Evolutionary conservation across 2,329 filamentous ascomycete genomes (phyloP), one percentile per base, ranked within the genome.

Genomic region (Curvularia hawaiiensis): DNA sequence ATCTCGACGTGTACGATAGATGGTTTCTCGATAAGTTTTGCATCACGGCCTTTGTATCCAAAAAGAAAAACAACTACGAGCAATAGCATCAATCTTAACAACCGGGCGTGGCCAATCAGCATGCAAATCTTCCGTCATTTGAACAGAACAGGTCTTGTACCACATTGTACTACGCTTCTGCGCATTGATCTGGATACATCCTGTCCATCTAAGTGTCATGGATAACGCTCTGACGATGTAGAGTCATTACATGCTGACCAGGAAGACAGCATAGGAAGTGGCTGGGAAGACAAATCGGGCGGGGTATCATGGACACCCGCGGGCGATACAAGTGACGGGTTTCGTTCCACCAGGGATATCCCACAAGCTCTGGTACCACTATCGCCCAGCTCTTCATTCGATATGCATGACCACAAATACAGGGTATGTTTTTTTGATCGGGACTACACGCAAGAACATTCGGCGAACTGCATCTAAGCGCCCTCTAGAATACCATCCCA

Each of bases 11-110:
- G 74, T 75, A 75, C 65, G 61, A 75, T 75, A 76, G 62, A 70
- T 65, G 64, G 62, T 55, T 58, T 62, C 61, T 59, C 53, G 53
- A 60, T 52, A 60, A 60, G 58, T 52, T 57, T 56, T 59, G 48
- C 46, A 60, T 73, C 60, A 76, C 72, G 72, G 71, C 73, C 70
- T 73, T 57, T 75, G 71, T 76, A 75, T 61, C 24, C 73, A 76
- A 75, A 73, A 75, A 73, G 62, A 75, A 73, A 75, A 73, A 62
- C 66, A 70, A 58, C 58, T 67, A 69, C 63, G 68, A 73, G 65
- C 70, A 69, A 59, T 61, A 70, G 52, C 67, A 72, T 67, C 65
- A 61, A 72, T 70, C 69, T 59, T 66, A 68, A 59, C n/a, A 68
- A 60, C 47, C 51, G 64, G 50, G 24, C 49, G 60, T 45, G 59